Conservation (phyloP, 768 basidiomycete species). For the Boletus pseudopeckii region DNA sequence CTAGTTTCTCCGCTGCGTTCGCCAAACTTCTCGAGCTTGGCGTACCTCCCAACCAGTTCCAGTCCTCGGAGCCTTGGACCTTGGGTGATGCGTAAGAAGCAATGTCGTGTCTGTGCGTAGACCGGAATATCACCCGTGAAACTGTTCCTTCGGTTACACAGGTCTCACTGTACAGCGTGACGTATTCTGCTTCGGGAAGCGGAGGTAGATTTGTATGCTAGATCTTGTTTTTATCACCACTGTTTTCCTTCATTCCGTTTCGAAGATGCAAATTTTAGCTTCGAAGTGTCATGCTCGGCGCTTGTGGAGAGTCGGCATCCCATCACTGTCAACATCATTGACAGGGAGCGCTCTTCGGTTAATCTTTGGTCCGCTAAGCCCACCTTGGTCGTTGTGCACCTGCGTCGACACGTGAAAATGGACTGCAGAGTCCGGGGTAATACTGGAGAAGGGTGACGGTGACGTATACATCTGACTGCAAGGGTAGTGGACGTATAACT, state of each 20-base stretch:
- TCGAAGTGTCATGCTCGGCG: not conserved
- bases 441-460: too few species aligned
- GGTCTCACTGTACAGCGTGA: not conserved
- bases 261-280: not conserved
- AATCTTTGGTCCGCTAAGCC: too few species aligned
- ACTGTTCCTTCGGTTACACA: not conserved
- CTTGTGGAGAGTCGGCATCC: not conserved
- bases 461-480: too few species aligned
- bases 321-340: too few species aligned
- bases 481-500: too few species aligned
- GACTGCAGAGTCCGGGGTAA: too few species aligned
- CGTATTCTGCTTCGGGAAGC: not conserved
- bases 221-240: not conserved
- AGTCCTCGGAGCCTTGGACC: constrained; percentile 67
- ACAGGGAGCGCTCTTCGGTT: too few species aligned
- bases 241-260: too few species aligned
- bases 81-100: constrained; percentile 43
- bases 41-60: constrained; percentile 80
- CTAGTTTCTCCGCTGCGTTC: constrained; percentile 80
- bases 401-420: too few species aligned
- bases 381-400: too few species aligned
- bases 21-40: constrained; percentile 88
- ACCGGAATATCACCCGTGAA: not conserved
- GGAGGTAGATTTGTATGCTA: not conserved
- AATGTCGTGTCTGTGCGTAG: not conserved